Base-by-base conservation (phyloP, 768 basidiomycete genomes). In the Aureoboletus auriporus region DNA sequence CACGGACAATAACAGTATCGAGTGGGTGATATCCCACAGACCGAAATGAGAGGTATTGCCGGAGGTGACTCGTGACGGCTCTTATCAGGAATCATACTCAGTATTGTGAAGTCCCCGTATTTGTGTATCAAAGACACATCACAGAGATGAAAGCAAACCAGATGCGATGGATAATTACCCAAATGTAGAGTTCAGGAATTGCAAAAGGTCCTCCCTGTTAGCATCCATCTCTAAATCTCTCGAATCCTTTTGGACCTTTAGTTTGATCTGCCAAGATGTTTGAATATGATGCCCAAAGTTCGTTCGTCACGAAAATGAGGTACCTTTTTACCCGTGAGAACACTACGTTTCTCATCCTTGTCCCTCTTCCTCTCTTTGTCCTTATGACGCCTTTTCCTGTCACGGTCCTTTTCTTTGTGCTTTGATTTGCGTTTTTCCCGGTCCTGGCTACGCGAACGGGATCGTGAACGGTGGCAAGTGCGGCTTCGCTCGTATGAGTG, bases 281-380 rank as follows among this genome's bases (percentile, higher is more conserved):
- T 4, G 44, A 27, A 35, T 13, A 37, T 4, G 28, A 17, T 14
- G 31, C 0, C 49, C 36, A 3, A n/a, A 14, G 4, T 3, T 2
- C 6, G 11, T n/a, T 0, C 11, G 6, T 13, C 4, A 12, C 2
- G 8, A n/a, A 12, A 10, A 29, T 3, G 14, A 7, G 48, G 44
- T 23, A 77, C 80, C 77, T 80, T 83, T 58, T 82, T 82, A 1
- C 81, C 82, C 4, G 82, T 84, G 51, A 83, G 54, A 27, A 80
- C 67, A 54, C 81, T 83, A 17, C 80, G 68, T 39, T 73, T 66
- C 48, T 79, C 79, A 13, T 76, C 75, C 49, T 69, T 68, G 34
- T 70, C 69, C 42, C 64, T 72, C 27, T 68, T 66, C 49, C 51
- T 68, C 26, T 63, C 61, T 31, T 63, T 68, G 7, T 67, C 62